Base-by-base conservation (phyloP, 352 stramenopile genomes). In the Saprolegnia parasitica region DNA sequence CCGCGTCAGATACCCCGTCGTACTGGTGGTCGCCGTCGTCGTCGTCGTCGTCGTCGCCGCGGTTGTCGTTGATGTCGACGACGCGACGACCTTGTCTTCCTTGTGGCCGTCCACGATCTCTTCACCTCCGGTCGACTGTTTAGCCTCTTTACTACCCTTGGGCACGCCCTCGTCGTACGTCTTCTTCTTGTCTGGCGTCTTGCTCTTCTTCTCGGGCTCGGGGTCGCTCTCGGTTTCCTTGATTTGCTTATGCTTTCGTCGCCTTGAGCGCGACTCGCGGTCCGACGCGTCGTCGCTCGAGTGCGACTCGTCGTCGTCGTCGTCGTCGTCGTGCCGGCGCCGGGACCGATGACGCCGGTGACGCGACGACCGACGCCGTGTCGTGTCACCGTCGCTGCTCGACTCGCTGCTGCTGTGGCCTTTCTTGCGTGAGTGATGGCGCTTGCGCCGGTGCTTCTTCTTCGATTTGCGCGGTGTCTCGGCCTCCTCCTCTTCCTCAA, bases 41-140 rank as follows among this genome's bases (percentile, higher is more conserved):
- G 32, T 73, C 76, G 68, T 91, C 84, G 42, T 92, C 81, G 50
- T 89, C 77, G 52, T 90, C 86, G 10, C 16, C 32, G 0, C 42
- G 6, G 5, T 39, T 49, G 65, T 18, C 71, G 72, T 67, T 15
- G n/a, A n/a, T n/a, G n/a, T 75, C 65, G 73, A 68, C 81, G 5
- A 63, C 70, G 45, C 77, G 76, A 39, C 74, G 76, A 71, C 90
- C 83, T 91, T 81, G 52, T 90, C 78, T 56, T 89, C 85, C 76
- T 76, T 54, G 63, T 73, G 37, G 52, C 75, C 21, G 67, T 76
- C 39, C 35, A 15, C 5, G 42, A 9, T 71, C 49, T 75, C 52
- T 74, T 72, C 23, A 71, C 42, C 35, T 73, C 10, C 46, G 75
- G 61, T 58, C 57, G 56, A 56, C 6, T 20, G 8, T 0, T 42